A percentile compares a stretch with the other conserved stretches of the same genome.
phyloP scores from a whole-genome alignment of 441 rosid genomes.

The Kokia cookei region DNA sequence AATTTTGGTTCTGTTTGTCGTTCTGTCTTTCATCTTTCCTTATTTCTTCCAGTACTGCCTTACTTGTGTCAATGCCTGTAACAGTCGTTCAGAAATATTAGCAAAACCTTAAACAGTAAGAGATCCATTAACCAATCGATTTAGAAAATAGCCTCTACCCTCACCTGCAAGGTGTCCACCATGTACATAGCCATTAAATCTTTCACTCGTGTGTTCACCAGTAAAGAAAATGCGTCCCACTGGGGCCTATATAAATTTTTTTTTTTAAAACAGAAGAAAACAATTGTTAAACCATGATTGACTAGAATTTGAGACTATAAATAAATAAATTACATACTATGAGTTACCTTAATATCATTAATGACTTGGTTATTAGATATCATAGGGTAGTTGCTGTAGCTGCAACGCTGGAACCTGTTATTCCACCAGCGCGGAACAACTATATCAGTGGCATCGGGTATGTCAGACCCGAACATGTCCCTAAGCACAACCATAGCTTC shows the following conservation, averaged over 20 bases:
- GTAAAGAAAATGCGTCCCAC: slow-evolving; percentile 82
- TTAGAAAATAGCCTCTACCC: neutral
- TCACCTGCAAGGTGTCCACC: slow-evolving; percentile 90
- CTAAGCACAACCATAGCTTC: slow-evolving; percentile 92
- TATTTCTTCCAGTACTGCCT: slow-evolving; percentile 59
- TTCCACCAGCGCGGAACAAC: slow-evolving; percentile 99
- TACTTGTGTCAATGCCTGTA: slow-evolving; percentile 79
- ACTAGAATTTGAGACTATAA: neutral
- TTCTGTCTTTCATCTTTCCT: slow-evolving; percentile 41
- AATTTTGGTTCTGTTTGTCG: slow-evolving; percentile 29
- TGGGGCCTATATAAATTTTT: slow-evolving; percentile 49
- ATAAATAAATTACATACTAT: neutral
- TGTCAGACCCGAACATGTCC: slow-evolving; percentile 87
- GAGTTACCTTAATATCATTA: slow-evolving; percentile 56
- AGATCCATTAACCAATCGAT: neutral
- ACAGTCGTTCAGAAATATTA: neutral
- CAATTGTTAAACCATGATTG: neutral
- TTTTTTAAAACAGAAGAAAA: neutral
- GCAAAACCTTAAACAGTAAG: neutral
- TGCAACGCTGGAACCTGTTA: slow-evolving; percentile 96
- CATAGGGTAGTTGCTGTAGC: slow-evolving; percentile 97
- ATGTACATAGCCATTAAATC: slow-evolving; percentile 89
- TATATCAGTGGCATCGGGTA: slow-evolving; percentile 75
- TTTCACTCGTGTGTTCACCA: slow-evolving; percentile 96
- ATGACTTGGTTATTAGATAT: slow-evolving; percentile 54